These are phyloP conservation scores for Rutstroemia sp. DNA, from an alignment of 2,329 filamentous ascomycete genomes.

Conservation along the genomic window DNA sequence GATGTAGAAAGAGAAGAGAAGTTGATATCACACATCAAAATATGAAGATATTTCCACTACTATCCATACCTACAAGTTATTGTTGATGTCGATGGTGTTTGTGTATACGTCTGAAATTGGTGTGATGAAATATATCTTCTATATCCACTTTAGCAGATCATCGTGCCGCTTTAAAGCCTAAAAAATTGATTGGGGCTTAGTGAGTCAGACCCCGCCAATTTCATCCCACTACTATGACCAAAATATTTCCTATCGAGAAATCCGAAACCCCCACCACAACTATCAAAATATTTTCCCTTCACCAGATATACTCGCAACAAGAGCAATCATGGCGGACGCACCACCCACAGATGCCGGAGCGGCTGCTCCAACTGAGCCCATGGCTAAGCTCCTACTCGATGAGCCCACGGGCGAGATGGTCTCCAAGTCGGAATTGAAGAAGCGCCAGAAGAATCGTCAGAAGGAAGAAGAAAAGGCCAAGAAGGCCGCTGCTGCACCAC, in stretches of 20 bases:
- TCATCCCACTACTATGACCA: not conserved
- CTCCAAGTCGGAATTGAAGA: constrained; percentile 89
- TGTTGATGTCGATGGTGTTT: not conserved
- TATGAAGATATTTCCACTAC: not conserved
- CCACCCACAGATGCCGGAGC: constrained; percentile 3
- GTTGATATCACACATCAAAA: not conserved
- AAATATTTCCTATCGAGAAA: not conserved
- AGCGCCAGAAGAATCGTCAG: constrained; percentile 84
- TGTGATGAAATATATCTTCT: too few relatives aligned
- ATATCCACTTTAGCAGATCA: not conserved
- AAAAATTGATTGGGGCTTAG: not conserved
- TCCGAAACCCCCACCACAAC: too few relatives aligned
- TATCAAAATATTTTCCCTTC: not conserved
- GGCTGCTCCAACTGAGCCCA: constrained; percentile 19
- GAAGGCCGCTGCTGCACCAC: constrained; percentile 64
- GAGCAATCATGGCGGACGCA: constrained; percentile 27
- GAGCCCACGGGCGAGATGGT: constrained; percentile 85
- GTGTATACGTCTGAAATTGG: too few relatives aligned
- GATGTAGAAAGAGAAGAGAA: too few relatives aligned
- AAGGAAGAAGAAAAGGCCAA: constrained; percentile 83
- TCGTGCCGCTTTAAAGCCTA: not conserved
- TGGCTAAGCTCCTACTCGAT: constrained; percentile 62
- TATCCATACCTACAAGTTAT: too few relatives aligned
- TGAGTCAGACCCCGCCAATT: constrained; percentile 17
- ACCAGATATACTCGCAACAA: constrained; percentile 7